Conservation (phyloP, 768 basidiomycete genomes). For the Macrolepiota fuliginosa region DNA sequence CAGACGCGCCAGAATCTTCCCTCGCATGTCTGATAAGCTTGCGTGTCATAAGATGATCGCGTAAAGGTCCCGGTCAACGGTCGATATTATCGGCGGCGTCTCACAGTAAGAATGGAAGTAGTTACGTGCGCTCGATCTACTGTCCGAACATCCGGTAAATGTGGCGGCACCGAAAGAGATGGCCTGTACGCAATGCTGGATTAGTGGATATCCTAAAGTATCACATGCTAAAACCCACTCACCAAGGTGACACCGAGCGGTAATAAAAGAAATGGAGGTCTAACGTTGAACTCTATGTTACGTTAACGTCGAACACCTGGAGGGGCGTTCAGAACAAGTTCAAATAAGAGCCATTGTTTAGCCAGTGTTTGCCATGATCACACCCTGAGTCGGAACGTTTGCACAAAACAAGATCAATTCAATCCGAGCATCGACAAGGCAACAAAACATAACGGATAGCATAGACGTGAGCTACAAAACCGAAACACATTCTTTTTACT, state of each 20-base stretch:
- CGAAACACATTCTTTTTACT: not conserved
- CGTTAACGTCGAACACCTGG: too few species aligned
- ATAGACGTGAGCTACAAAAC: not conserved
- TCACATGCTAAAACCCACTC: not conserved
- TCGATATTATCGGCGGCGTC: not conserved
- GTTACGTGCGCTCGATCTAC: not conserved
- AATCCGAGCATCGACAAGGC: not conserved
- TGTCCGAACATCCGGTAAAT: not conserved
- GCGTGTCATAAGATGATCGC: not conserved
- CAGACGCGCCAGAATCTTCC: not conserved
- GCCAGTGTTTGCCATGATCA: not conserved
- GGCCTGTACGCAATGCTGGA: not conserved
- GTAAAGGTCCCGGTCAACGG: not conserved
- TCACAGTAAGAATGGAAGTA: slow-evolving; percentile 1
- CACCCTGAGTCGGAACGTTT: not conserved
- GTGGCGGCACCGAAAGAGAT: slow-evolving; percentile 3
- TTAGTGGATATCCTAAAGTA: not conserved
- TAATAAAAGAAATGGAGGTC: too few species aligned
- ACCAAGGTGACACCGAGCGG: too few species aligned
- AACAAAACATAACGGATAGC: not conserved
- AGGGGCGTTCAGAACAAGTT: too few species aligned
- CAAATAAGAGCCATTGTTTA: too few species aligned
- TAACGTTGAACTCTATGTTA: too few species aligned
- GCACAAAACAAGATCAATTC: not conserved
- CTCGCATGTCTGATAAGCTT: not conserved